phyloP scores from a whole-genome alignment of 2,329 filamentous ascomycete genomes.

The Anisogramma anomala region DNA sequence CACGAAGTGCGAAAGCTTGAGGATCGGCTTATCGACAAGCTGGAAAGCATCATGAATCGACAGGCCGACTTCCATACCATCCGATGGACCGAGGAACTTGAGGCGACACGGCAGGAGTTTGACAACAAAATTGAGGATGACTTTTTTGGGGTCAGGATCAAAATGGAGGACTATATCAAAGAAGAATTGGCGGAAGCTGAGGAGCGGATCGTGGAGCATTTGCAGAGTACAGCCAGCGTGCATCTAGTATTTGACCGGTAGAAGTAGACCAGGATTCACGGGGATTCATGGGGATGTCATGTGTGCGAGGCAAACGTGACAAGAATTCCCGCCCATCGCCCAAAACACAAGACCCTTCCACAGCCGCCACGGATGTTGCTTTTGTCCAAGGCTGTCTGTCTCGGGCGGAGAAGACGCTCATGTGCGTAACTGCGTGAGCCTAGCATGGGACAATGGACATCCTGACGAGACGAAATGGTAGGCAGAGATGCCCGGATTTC shows the following conservation, averaged over 20 bases:
- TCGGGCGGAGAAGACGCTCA: too few species aligned
- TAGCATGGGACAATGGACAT: too few species aligned
- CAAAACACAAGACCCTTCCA: too few species aligned
- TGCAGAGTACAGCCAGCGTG: constrained; percentile 3
- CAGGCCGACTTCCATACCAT: neutral
- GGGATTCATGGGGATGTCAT: too few species aligned
- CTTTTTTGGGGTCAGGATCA: constrained; percentile 1
- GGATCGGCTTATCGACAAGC: constrained; percentile 1
- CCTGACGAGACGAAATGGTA: too few species aligned
- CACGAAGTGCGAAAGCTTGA: constrained; percentile 2
- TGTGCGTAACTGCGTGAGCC: too few species aligned
- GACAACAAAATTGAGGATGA: constrained; percentile 6
- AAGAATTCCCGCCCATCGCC: too few species aligned
- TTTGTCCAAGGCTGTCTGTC: too few species aligned
- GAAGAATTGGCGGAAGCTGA: constrained; percentile 7
- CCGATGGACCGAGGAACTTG: constrained; percentile 1
- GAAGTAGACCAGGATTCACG: too few species aligned
- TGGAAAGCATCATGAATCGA: neutral
- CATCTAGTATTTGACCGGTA: neutral
- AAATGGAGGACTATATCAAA: constrained; percentile 5
- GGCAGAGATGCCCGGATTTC: too few species aligned
- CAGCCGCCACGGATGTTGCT: too few species aligned
- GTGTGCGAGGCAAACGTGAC: too few species aligned
- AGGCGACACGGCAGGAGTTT: neutral
- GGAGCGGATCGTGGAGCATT: constrained; percentile 1